Base-by-base conservation (phyloP, 2,329 filamentous ascomycete species). In the Aspergillus caelatus region DNA sequence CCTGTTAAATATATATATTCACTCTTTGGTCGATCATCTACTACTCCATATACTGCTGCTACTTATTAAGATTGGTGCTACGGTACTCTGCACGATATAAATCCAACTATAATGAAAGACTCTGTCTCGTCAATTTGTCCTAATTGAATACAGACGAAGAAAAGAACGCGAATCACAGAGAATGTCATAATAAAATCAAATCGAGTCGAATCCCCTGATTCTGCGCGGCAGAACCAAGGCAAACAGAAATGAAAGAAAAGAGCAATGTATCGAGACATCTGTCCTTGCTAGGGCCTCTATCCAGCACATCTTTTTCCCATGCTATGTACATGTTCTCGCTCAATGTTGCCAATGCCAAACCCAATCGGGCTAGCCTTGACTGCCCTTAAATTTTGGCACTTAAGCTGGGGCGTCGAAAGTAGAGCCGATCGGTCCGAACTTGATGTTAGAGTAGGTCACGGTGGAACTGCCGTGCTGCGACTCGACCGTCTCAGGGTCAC, bases 381-480 rank as follows among this genome's bases (percentile, higher is more conserved):
- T 32, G 48, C 28, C 34, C 39, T 12, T n/a, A 36, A 12, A 21
- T 21, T 34, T 2, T 16, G 19, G n/a, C 19, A 39, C 59, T 53
- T 59, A 64, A 57, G 50, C 59, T 50, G 56, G 48, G 12, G 61
- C 61, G 46, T 64, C 64, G 64, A 68, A 86, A 71, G 86, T 88
- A 57, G 82, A 84, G 72, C 81, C 81, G 70, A 88, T 83, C 62
- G 84, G 80, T 50, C 85, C 86, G 68, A 85, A 82, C 77, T 82
- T 83, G 81, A 87, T 86, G 80, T 86, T 86, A 68, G 84, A 86
- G 80, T 81, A 88, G 70, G 80, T 75, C 60, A 88, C 85, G 67
- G 80, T 79, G 58, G 85, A 76, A 75, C 81, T 78, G 50, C 84
- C 77, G 34, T 74, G 70, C 62, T 76, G 66, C n/a, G 73, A 45